Base-by-base conservation (phyloP, 768 basidiomycete species). In the Psilocybe azurescens region DNA sequence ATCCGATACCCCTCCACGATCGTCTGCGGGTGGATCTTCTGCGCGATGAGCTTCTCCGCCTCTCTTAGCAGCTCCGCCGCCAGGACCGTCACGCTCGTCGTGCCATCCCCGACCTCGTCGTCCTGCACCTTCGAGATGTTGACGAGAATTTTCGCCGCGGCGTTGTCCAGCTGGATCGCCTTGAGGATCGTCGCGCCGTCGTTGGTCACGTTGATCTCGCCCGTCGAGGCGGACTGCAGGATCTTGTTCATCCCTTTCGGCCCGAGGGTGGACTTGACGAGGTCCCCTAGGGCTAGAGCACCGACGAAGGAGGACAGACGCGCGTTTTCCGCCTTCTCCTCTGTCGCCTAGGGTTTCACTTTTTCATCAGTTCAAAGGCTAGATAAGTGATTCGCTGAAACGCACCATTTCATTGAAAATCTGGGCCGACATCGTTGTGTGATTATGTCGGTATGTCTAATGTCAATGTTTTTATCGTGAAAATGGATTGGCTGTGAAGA, bases 171-270 rank as follows among this genome's bases (percentile, higher is more conserved):
- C 70, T 95, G 91, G 70, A 99, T 99, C 52, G 93, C 89, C 75
- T 98, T 99, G 60, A 99, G 86, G 70, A 99, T 99, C 51, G 97
- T 99, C 3, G 97, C 97, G 3, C 97, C 97, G 74, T 99, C 97
- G 77, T 99, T 99, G 10, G 97, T 99, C 53, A 99, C 97, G 65
- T 89, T 97, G 70, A 99, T 93, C 30, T 95, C 93, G 5, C 95
- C 94, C 0, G 90, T 87, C 5, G 95, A 93, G 1, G 77, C 88
- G 1, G 94, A 96, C 76, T 96, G 97, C 14, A 99, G 87, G 65
- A 99, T 99, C 82, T 99, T 99, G 88, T 98, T 99, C 97, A 99
- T 99, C 58, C 97, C 97, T 77, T 99, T 99, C 24, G 97, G 97
- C 8, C 97, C 97, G 2, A 99, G 85, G 7, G 97, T 99, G 1